Conservation (phyloP, 805 yeast genomes). For the Priceomyces medius region DNA sequence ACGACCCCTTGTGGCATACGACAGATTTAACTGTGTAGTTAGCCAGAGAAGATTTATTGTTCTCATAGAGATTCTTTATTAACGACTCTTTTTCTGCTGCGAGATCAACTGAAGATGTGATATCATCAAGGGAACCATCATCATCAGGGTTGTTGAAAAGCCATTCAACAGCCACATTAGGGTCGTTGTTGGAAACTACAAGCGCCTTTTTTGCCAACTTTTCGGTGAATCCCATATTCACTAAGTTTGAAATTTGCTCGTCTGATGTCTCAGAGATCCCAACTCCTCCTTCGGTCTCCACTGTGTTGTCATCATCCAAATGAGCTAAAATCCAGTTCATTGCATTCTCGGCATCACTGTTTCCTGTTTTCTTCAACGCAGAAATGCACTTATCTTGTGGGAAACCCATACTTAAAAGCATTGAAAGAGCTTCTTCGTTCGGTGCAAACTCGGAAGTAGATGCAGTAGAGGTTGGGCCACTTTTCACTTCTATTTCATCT, state of each 20-base stretch:
- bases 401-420: slow-evolving; percentile 84
- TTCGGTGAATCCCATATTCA: slow-evolving; percentile 75
- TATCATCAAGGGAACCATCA: slow-evolving; percentile 51
- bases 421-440: slow-evolving; percentile 51
- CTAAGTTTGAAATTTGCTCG: slow-evolving; percentile 48
- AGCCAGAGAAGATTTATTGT: slow-evolving; percentile 14
- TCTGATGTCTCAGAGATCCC: slow-evolving; percentile 27
- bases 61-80: slow-evolving; percentile 5
- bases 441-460: slow-evolving; percentile 44
- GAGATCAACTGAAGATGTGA: slow-evolving; percentile 26
- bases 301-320: slow-evolving; percentile 74
- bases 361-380: slow-evolving; percentile 75
- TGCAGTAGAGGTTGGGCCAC: slow-evolving; percentile 14
- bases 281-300: slow-evolving; percentile 17
- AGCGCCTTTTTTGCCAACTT: slow-evolving; percentile 75
- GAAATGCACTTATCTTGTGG: slow-evolving; percentile 60
- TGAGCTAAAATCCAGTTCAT: slow-evolving; percentile 90
- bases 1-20: slow-evolving; percentile 85
- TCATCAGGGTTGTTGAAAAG: slow-evolving; percentile 80
- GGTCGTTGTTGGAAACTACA: slow-evolving; percentile 52
- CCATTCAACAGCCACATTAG: slow-evolving; percentile 88
- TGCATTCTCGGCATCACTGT: slow-evolving; percentile 63
- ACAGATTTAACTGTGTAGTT: slow-evolving; percentile 58
- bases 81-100: slow-evolving; percentile 17
- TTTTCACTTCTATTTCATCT: slow-evolving; percentile 24